Evolutionary conservation across 2,329 filamentous ascomycete species (phyloP), one percentile per base, ranked within the genome.

Genomic region (Rhytidhysteron rufulum): DNA sequence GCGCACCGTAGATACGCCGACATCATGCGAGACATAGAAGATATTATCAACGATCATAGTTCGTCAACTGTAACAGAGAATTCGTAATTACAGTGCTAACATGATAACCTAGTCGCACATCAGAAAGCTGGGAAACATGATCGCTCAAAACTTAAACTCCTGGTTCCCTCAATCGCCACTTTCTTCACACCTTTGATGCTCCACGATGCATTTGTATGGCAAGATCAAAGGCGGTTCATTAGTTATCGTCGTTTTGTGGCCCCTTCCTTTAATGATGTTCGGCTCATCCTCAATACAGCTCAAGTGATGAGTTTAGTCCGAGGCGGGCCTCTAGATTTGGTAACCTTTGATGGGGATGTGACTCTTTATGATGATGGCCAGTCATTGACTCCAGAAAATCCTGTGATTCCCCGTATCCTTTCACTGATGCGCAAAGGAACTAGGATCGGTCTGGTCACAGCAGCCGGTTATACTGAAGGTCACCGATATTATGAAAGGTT

Each of bases 271-370:
- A 98, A 98, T 68, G 93, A 98, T 62, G 82, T 98, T 43, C 83
- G 93, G 2, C 75, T 96, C 18, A 85, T 95, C 37, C 79, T 98
- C 52, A 98, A 98, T 69, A 93, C 93, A 29, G 90, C 93, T 15
- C 93, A 98, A 67, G 76, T 91, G 44, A 89, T 96, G 83, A 88
- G 88, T 29, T 79, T 97, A n/a, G 85, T 88, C 13, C 80, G 80
- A 18, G 71, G 74, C 32, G 83, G 85, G 17, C 77, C 80, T 4
- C 75, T 96, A 7, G 82, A 93, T 53, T 77, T 98, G 4, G 84
- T 95, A 39, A 98, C 93, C 0, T 98, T 98, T 62, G 93, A 98
- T 65, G 93, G 93, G 66, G 93, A 98, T 67, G 89, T 98, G 37
- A 98, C 93, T 1, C 76, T 98, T 17, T 98, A 98, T 63, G 71